These are phyloP conservation scores for Ettlia oleoabundans DNA, from an alignment of 139 green algal genomes.

Conservation along the genomic window DNA sequence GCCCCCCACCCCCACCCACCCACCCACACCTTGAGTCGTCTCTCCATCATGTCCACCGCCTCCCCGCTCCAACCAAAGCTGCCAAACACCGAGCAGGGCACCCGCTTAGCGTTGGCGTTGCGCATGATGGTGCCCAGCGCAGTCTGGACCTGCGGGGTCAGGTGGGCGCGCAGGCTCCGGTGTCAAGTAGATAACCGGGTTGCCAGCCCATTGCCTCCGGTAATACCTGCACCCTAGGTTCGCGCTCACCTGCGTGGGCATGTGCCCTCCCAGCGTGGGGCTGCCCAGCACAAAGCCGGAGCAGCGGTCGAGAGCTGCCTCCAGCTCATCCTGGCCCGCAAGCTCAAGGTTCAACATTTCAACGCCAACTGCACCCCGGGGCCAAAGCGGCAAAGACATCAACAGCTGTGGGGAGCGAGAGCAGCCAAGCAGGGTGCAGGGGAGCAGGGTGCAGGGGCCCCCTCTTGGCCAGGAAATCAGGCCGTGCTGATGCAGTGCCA, in stretches of 20 bases:
- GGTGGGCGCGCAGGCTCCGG: neutral
- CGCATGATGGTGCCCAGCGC: slow-evolving; percentile 88
- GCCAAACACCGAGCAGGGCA: slow-evolving; percentile 91
- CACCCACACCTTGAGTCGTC: slow-evolving; percentile 46
- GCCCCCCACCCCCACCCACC: neutral
- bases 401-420: neutral
- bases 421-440: neutral
- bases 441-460: neutral
- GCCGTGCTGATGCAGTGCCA: no score
- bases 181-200: neutral
- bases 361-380: slow-evolving; percentile 81
- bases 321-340: slow-evolving; percentile 71
- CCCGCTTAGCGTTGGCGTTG: slow-evolving; percentile 43
- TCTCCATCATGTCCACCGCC: slow-evolving; percentile 87
- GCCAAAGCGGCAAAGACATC: no score
- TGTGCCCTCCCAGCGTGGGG: slow-evolving; percentile 95
- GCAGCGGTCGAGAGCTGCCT: slow-evolving; percentile 56
- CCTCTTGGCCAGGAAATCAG: no score
- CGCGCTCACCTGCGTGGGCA: slow-evolving; percentile 89
- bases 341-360: slow-evolving; percentile 94
- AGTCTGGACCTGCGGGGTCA: slow-evolving; percentile 54
- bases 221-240: neutral
- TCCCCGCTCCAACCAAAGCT: slow-evolving; percentile 97
- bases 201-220: neutral
- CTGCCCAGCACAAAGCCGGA: slow-evolving; percentile 92